These are phyloP conservation scores for Hymenoscyphus scutula DNA, from an alignment of 2,329 filamentous ascomycete genomes.

Conservation along the genomic window DNA sequence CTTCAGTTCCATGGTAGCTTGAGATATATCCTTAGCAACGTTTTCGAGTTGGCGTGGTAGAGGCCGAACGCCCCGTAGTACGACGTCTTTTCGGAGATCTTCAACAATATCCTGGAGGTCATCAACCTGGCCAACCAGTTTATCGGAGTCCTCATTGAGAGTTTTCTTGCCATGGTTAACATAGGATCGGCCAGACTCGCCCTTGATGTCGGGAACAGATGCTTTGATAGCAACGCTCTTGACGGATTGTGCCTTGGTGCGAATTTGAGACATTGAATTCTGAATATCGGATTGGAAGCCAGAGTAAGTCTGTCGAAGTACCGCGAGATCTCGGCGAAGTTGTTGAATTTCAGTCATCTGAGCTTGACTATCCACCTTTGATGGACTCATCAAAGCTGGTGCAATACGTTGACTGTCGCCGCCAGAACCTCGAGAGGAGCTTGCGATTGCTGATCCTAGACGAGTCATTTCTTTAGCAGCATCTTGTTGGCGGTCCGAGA, in stretches of 20 bases:
- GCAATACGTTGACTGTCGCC: constrained; percentile 26
- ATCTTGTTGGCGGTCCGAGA: constrained; percentile 89
- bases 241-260: constrained; percentile 76
- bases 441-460: constrained; percentile 28
- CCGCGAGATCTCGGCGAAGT: constrained; percentile 82
- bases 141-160: constrained; percentile 83
- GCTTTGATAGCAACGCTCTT: constrained; percentile 73
- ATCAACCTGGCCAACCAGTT: constrained; percentile 86
- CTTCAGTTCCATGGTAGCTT: constrained; percentile 81
- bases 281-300: constrained; percentile 87
- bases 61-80: constrained; percentile 86
- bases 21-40: constrained; percentile 83
- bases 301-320: constrained; percentile 89
- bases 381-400: constrained; percentile 31
- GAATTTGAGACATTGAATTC: constrained; percentile 79
- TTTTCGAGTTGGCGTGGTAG: constrained; percentile 84
- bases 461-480: constrained; percentile 80
- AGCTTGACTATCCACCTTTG: constrained; percentile 42
- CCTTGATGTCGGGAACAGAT: constrained; percentile 67
- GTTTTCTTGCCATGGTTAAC: constrained; percentile 85
- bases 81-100: constrained; percentile 95
- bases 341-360: constrained; percentile 78
- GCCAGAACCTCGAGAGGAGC: constrained; percentile 32
- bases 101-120: constrained; percentile 97
- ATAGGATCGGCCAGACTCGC: constrained; percentile 79